Evolutionary conservation across 768 basidiomycete genomes (phyloP).

Genomic region (Trametes sanguinea): DNA sequence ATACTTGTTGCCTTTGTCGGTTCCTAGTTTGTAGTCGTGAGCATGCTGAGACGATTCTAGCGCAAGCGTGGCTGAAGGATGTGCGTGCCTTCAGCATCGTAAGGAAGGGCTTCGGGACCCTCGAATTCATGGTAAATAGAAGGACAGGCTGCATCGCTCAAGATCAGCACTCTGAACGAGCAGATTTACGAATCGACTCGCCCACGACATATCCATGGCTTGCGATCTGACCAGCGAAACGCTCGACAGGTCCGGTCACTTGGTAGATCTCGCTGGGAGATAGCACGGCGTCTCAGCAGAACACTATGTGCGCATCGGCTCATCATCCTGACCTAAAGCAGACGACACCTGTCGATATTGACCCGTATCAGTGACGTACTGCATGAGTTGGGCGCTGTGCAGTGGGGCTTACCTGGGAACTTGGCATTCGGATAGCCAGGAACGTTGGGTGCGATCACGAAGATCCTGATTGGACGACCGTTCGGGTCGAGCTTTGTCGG

Average conservation of each 20-base stretch:
- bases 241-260: conserved; percentile 95
- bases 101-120: conserved; percentile 84
- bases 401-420: conserved; percentile 66
- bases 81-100: conserved; percentile 74
- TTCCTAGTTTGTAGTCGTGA: conserved; percentile 45
- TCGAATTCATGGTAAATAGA: conserved; percentile 92
- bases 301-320: neutral
- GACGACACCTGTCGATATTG: conserved; percentile 60
- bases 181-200: conserved; percentile 35
- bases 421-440: conserved; percentile 87
- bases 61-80: too few species aligned
- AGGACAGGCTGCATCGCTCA: conserved; percentile 60
- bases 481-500: conserved; percentile 63
- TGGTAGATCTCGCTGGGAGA: conserved; percentile 85
- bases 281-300: neutral
- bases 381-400: neutral
- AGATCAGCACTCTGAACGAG: neutral
- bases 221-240: conserved; percentile 86
- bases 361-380: conserved; percentile 70
- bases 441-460: conserved; percentile 76
- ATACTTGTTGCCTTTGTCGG: conserved; percentile 90
- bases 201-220: conserved; percentile 85
- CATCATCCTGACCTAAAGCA: conserved; percentile 63
- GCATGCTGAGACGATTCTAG: neutral
- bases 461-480: conserved; percentile 74